Percentiles rank a stretch among this genome's conserved stretches.
Conservation (phyloP, 306 rosid genomes). For the Castanea sativa region DNA sequence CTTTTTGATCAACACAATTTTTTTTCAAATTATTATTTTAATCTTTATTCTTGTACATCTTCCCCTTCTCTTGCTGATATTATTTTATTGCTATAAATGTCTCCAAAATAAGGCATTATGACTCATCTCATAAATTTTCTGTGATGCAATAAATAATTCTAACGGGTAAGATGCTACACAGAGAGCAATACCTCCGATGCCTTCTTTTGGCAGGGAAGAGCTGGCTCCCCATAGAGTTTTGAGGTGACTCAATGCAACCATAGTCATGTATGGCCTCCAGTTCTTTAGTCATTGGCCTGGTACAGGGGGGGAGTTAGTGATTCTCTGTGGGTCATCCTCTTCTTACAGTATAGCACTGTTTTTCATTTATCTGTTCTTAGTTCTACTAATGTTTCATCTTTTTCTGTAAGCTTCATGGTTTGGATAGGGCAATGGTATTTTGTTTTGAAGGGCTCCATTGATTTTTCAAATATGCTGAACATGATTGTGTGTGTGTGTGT, state of each 20-base stretch:
- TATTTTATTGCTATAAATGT: background rate
- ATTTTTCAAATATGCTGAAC: slow-evolving; percentile 8
- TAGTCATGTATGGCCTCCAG: slow-evolving; percentile 23
- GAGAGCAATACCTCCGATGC: slow-evolving; percentile 28
- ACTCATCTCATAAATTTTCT: slow-evolving; percentile 8
- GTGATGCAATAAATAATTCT: slow-evolving; percentile 20
- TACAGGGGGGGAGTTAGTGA: slow-evolving; percentile 24
- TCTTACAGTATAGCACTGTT: slow-evolving; percentile 4
- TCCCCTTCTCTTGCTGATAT: background rate
- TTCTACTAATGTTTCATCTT: background rate
- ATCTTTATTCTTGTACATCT: background rate
- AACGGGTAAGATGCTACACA: slow-evolving; percentile 22
- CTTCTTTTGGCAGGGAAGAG: slow-evolving; percentile 50
- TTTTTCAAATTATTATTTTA: background rate
- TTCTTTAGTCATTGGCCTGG: slow-evolving; percentile 28
- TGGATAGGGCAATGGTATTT: slow-evolving; percentile 4
- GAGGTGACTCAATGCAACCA: slow-evolving; percentile 26
- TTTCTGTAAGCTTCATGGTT: slow-evolving; percentile 8
- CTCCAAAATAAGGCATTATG: background rate
- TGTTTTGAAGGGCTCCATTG: background rate
- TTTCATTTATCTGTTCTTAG: background rate
- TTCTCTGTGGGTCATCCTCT: slow-evolving; percentile 2
- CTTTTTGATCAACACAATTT: too few relatives aligned
- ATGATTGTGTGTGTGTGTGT: background rate
- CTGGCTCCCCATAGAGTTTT: slow-evolving; percentile 29